Evolutionary conservation across 495 filamentous ascomycete species (phyloP), one percentile per base, ranked within the genome.

Genomic region (Chaetomidium leptoderma): DNA sequence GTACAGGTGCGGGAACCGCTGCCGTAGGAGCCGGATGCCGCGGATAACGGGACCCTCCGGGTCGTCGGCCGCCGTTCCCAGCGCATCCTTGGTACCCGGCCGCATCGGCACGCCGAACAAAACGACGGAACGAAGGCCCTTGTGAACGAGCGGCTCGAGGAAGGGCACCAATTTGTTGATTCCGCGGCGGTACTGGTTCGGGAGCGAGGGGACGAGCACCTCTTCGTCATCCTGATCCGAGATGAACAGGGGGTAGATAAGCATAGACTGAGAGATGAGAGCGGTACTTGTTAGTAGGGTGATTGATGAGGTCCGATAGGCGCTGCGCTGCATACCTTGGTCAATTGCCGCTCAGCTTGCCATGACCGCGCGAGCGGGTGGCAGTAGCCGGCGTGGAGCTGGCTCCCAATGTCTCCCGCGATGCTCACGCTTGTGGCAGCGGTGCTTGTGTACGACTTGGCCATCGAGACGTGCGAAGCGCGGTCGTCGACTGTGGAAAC

Each of bases 241-340:
- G 62, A 98, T 87, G 76, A 98, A 98, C 42, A 98, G 81, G 3
- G 93, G 93, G 72, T 95, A 96, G 51, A 98, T 96, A 63, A 98
- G 83, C 92, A 97, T 97, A 32, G 91, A 91, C 92, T 96, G n/a
- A n/a, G n/a, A n/a, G n/a, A n/a, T n/a, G n/a, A 35, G 11, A 11
- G 1, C 19, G 32, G 11, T 33, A 46, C 4, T 6, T 17, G 57
- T 66, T 45, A 67, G 68, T 27, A 19, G 45, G 29, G 30, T 29
- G 3, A 19, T 13, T 13, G 43, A 35, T 3, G 40, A 17, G 26
- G 36, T 21, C 26, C 36, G 17, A 23, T 26, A 49, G 32, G 24
- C 16, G 11, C 30, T 51, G 60, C 77, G 50, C 58, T 51, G 60
- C 77, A 49, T 59, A 91, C 92, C 84, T 98, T 98, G 19, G 95